A percentile compares a stretch with the other conserved stretches of the same genome.
Conservation (phyloP, 495 filamentous ascomycete genomes). For the Chaetomium cochliodes region DNA sequence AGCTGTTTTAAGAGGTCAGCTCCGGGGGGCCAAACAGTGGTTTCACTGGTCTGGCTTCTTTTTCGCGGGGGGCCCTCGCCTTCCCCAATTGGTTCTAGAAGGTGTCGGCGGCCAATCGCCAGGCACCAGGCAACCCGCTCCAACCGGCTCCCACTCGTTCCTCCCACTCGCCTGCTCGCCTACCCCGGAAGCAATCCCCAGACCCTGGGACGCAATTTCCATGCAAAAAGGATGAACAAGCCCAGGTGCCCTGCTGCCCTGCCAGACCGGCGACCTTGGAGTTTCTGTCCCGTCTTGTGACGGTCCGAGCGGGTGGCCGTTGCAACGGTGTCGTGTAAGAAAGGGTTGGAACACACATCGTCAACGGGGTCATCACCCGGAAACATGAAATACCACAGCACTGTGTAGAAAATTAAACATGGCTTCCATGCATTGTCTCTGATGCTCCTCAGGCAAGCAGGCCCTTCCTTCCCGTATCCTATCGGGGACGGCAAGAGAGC, state of each 20-base stretch:
- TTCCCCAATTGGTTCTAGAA: constrained; percentile 30
- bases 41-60: background rate
- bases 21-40: background rate
- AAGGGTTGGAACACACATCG: no score
- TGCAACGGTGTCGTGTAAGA: no score
- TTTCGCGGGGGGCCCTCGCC: constrained; percentile 14
- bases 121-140: constrained; percentile 16
- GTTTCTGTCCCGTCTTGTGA: background rate
- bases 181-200: constrained; percentile 13
- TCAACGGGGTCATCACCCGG: no score
- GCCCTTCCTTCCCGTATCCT: no score
- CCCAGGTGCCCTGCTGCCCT: background rate
- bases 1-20: constrained; percentile 25
- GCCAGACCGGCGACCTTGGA: background rate
- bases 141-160: constrained; percentile 10
- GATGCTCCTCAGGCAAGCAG: no score
- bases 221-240: background rate
- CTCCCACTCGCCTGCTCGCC: constrained; percentile 17
- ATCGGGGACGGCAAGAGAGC: background rate
- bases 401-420: no score
- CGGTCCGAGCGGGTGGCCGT: background rate
- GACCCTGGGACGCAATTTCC: constrained; percentile 25
- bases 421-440: no score
- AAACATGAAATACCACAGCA: no score
- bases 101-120: constrained; percentile 18